Evolutionary conservation across 768 basidiomycete species (phyloP).

Genomic region (Cantharellus cinnabarinus): DNA sequence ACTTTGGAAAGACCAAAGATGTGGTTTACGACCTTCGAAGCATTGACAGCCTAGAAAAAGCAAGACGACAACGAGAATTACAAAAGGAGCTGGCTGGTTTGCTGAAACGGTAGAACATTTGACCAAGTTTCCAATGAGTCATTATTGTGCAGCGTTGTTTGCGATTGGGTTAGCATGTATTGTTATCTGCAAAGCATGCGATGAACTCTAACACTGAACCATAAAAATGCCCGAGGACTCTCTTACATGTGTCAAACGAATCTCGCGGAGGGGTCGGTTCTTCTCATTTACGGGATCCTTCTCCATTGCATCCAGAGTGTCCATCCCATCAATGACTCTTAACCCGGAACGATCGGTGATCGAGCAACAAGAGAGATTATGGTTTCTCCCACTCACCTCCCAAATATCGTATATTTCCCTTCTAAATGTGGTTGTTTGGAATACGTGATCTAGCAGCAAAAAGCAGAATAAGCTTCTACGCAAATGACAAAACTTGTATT

Average conservation of each 20-base stretch:
- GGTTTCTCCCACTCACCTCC: slow-evolving; percentile 27
- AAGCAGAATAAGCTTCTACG: slow-evolving; percentile 13
- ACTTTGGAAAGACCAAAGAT: slow-evolving; percentile 93
- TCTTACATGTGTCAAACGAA: slow-evolving; percentile 21
- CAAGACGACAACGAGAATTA: slow-evolving; percentile 58
- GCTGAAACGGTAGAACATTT: slow-evolving; percentile 27
- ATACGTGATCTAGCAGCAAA: slow-evolving; percentile 42
- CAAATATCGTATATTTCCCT: slow-evolving; percentile 78
- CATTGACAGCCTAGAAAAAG: slow-evolving; percentile 65
- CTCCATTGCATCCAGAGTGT: slow-evolving; percentile 90
- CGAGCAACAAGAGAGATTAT: not conserved
- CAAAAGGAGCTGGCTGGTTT: slow-evolving; percentile 82
- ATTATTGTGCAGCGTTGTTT: slow-evolving; percentile 21
- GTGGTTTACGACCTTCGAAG: slow-evolving; percentile 84
- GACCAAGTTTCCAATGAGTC: not conserved
- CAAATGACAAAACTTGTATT: slow-evolving; percentile 29
- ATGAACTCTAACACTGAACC: not conserved
- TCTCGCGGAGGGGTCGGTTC: slow-evolving; percentile 69
- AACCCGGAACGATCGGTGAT: not conserved
- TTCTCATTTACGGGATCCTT: slow-evolving; percentile 77
- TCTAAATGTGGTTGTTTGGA: slow-evolving; percentile 87
- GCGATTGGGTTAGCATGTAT: slow-evolving; percentile 95
- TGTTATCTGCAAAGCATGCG: slow-evolving; percentile 18
- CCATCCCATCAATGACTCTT: slow-evolving; percentile 88
- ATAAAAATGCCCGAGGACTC: not conserved